A percentile compares a stretch with the other conserved stretches of the same genome.
These are phyloP conservation scores for Podila horticola DNA, from an alignment of 192 early-diverging fungal genomes.

Conservation along the genomic window DNA sequence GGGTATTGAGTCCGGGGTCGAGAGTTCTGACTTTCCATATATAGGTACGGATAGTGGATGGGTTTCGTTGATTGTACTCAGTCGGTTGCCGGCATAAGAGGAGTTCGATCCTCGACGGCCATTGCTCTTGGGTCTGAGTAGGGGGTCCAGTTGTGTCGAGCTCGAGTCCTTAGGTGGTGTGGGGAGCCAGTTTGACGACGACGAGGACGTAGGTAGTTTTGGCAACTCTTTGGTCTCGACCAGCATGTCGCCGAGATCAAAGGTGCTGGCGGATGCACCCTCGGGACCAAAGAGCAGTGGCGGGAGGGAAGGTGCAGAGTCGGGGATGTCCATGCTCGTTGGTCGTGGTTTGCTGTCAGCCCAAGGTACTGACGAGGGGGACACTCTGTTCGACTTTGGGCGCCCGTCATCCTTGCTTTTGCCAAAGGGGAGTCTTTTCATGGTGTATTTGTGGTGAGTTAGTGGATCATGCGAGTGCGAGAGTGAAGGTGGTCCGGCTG, in stretches of 20 bases:
- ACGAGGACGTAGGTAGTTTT: neutral
- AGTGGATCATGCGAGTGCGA: neutral
- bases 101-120: too few relatives aligned
- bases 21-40: too few relatives aligned
- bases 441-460: neutral
- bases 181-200: neutral
- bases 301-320: neutral
- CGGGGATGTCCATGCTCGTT: neutral
- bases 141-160: too few relatives aligned
- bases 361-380: neutral
- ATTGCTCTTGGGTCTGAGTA: too few relatives aligned
- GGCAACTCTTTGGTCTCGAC: neutral
- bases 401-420: conserved; percentile 2
- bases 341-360: neutral
- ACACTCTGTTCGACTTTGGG: neutral
- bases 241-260: neutral
- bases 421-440: neutral
- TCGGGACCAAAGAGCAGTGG: neutral
- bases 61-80: too few relatives aligned
- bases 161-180: too few relatives aligned
- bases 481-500: too few relatives aligned
- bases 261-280: neutral
- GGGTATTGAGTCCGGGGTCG: too few relatives aligned
- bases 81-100: too few relatives aligned
- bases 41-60: too few relatives aligned